These are phyloP conservation scores for Paramyrothecium roridum DNA, from an alignment of 2,329 filamentous ascomycete species.

Conservation along the genomic window DNA sequence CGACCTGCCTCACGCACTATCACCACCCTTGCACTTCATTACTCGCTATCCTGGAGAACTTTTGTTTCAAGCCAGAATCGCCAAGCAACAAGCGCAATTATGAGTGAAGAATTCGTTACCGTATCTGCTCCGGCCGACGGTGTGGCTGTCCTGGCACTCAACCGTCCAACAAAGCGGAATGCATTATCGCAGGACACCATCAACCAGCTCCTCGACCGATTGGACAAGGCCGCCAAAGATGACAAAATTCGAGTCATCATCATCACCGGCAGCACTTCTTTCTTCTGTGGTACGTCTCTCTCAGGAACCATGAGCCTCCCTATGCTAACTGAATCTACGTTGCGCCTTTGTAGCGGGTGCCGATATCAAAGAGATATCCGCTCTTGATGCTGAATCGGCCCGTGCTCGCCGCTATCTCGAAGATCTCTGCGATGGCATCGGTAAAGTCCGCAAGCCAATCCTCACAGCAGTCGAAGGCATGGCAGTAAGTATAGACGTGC, in stretches of 20 bases:
- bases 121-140: constrained; percentile 24
- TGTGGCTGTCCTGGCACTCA: constrained; percentile 46
- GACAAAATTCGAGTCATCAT: constrained; percentile 31
- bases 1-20: no score
- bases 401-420: constrained; percentile 31
- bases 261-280: constrained; percentile 32
- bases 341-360: constrained; percentile 23
- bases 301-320: not conserved
- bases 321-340: not conserved
- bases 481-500: constrained; percentile 34
- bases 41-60: not conserved
- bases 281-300: constrained; percentile 28
- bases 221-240: constrained; percentile 18
- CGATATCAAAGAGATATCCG: constrained; percentile 31
- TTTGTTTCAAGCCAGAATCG: not conserved
- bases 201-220: constrained; percentile 32
- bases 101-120: constrained; percentile 16
- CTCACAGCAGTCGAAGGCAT: constrained; percentile 48
- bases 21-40: not conserved
- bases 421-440: constrained; percentile 35
- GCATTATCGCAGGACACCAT: constrained; percentile 52
- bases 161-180: constrained; percentile 55
- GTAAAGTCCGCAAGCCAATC: constrained; percentile 38
- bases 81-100: not conserved
- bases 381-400: constrained; percentile 26